Evolutionary conservation across 1,284 basidiomycete genomes (phyloP).

Genomic region (Leccinum pallidistipes): DNA sequence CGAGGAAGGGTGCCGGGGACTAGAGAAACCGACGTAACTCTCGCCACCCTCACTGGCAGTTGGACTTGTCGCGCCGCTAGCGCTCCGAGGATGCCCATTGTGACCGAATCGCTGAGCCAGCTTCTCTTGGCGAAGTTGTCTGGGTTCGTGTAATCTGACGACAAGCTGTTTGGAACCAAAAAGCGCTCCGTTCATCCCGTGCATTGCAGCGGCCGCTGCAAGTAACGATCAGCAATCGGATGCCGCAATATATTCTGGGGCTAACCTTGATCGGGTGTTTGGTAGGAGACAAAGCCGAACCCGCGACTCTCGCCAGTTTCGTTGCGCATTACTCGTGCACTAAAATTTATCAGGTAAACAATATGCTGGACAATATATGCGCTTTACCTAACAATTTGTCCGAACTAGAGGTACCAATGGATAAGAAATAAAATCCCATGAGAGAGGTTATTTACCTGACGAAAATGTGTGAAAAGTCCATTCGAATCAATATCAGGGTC

Average conservation of each 20-base stretch:
- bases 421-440: slow-evolving; percentile 14
- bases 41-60: slow-evolving; percentile 78
- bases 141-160: slow-evolving; percentile 88
- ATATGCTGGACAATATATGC: neutral
- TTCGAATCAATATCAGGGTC: slow-evolving; percentile 85
- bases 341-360: slow-evolving; percentile 33
- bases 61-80: slow-evolving; percentile 79
- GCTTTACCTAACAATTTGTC: slow-evolving; percentile 79
- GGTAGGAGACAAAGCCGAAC: slow-evolving; percentile 94
- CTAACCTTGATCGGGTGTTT: slow-evolving; percentile 80
- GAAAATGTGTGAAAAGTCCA: slow-evolving; percentile 78
- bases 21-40: slow-evolving; percentile 66
- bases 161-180: slow-evolving; percentile 77
- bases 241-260: neutral
- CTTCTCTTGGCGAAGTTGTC: slow-evolving; percentile 85
- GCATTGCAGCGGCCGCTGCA: slow-evolving; percentile 68
- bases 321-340: slow-evolving; percentile 93
- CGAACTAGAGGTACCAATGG: slow-evolving; percentile 51
- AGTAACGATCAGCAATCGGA: neutral
- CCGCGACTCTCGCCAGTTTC: slow-evolving; percentile 82
- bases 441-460: slow-evolving; percentile 51
- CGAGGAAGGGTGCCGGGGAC: slow-evolving; percentile 58
- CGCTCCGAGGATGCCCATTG: slow-evolving; percentile 72
- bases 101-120: slow-evolving; percentile 76
- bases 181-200: slow-evolving; percentile 75